Base-by-base conservation (phyloP, 192 early-diverging fungal genomes). In the Umbelopsis sp. region DNA sequence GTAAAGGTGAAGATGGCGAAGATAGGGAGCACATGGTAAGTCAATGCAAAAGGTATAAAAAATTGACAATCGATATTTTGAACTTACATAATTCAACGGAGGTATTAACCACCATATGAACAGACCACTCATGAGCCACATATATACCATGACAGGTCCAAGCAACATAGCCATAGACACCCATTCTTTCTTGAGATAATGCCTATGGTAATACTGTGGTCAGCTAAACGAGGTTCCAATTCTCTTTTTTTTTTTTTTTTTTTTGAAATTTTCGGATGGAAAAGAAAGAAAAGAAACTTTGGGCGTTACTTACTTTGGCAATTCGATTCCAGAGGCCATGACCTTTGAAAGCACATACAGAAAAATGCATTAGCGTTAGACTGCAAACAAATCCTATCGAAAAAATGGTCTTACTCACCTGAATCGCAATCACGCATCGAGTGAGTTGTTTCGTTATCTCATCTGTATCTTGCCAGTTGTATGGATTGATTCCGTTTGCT, bases 271-370 rank as follows among this genome's bases (percentile, higher is more conserved):
- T 6, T 22, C 49, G 7, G 16, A 27, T 9, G 52, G 16, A 22
- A 67, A 35, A 37, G 37, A 49, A 46, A 47, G 50, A 58, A 66
- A 41, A 25, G 35, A 23, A 64, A 16, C n/a, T 23, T 64, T 27
- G 15, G 52, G 46, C 44, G 47, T 49, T 48, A 33, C 61, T 76
- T 86, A 89, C 82, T 89, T 90, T 74, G 94, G 93, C 53, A 95
- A 82, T 6, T 85, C 83, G 10, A 96, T 88, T 18, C 91, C 94
- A 30, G 93, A 93, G 46, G 89, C 90, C 91, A 96, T 94, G 33
- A 94, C 91, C 76, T 89, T 80, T 46, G 15, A 52, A 25, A 69
- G 23, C 16, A 37, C 37, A 16, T 41, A 41, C 37, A 41, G 37
- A 41, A 41, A 6, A 41, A 41, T 23, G 10, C 22, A 12, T 52